Percentiles rank a stretch among this genome's conserved stretches.
Conservation (phyloP, 352 stramenopile species). For the Globisporangium nagaii region DNA sequence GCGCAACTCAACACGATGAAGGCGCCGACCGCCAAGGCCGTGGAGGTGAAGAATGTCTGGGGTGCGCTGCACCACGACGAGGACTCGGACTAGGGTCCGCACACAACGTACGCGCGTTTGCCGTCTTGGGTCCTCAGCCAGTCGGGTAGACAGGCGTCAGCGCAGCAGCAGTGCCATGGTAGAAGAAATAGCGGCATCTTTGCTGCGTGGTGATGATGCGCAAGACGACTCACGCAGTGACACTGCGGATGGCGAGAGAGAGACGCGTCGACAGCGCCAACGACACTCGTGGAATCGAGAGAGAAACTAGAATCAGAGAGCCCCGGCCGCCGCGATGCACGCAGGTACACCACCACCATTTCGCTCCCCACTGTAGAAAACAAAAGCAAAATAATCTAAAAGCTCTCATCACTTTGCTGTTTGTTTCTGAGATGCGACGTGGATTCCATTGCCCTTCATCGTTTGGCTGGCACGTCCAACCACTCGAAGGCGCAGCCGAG, state of each 20-base stretch:
- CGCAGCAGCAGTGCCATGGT: no score
- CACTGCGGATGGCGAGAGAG: no score
- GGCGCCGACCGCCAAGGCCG: constrained; percentile 43
- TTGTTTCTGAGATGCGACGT: neutral
- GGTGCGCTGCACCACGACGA: constrained; percentile 57
- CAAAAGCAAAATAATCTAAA: constrained; percentile 1
- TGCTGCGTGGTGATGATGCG: no score
- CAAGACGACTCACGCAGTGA: no score
- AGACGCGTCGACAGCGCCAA: no score
- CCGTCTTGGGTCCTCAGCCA: neutral
- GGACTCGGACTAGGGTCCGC: constrained; percentile 49
- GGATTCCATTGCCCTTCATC: constrained; percentile 1
- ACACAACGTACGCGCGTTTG: neutral
- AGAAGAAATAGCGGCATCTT: no score
- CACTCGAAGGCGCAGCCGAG: constrained; percentile 50
- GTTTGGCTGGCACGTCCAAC: constrained; percentile 10
- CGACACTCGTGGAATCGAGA: no score
- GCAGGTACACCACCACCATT: no score
- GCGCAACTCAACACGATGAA: constrained; percentile 64
- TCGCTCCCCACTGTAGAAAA: no score
- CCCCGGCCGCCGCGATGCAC: no score
- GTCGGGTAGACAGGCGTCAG: no score
- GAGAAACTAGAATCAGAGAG: no score
- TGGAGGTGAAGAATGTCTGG: constrained; percentile 75
- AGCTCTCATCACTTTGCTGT: neutral